phyloP scores from a whole-genome alignment of 768 basidiomycete genomes.

The Termitomyces sp. region DNA sequence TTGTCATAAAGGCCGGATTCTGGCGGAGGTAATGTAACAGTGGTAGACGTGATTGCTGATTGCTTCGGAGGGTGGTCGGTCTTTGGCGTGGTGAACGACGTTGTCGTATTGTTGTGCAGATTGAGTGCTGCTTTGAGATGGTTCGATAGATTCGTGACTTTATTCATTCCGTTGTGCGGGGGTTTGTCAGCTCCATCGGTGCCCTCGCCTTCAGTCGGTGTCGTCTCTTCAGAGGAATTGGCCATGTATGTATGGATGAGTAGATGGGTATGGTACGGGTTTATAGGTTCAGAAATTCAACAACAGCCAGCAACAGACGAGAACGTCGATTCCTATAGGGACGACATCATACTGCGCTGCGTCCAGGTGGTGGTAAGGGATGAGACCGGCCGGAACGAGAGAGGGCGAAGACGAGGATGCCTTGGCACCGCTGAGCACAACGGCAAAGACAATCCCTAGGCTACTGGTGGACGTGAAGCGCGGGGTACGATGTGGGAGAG shows the following conservation, averaged over 20 bases:
- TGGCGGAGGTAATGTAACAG: constrained; percentile 47
- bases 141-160: constrained; percentile 17
- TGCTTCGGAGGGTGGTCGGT: constrained; percentile 6
- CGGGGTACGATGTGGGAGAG: constrained; percentile 12
- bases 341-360: constrained; percentile 38
- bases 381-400: constrained; percentile 15
- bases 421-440: constrained; percentile 14
- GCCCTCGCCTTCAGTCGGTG: constrained; percentile 50
- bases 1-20: constrained; percentile 43
- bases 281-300: constrained; percentile 7
- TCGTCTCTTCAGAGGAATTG: constrained; percentile 42
- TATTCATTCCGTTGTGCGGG: constrained; percentile 28
- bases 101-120: constrained; percentile 14
- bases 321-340: constrained; percentile 23
- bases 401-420: constrained; percentile 11
- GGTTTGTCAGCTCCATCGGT: constrained; percentile 59
- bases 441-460: background rate
- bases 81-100: constrained; percentile 11
- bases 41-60: constrained; percentile 1
- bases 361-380: constrained; percentile 25
- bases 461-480: background rate
- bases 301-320: constrained; percentile 17
- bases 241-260: constrained; percentile 27
- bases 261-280: constrained; percentile 6
- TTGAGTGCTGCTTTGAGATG: constrained; percentile 20